phyloP scores from a whole-genome alignment of 2,329 filamentous ascomycete species.

The Huntiella savannae region DNA sequence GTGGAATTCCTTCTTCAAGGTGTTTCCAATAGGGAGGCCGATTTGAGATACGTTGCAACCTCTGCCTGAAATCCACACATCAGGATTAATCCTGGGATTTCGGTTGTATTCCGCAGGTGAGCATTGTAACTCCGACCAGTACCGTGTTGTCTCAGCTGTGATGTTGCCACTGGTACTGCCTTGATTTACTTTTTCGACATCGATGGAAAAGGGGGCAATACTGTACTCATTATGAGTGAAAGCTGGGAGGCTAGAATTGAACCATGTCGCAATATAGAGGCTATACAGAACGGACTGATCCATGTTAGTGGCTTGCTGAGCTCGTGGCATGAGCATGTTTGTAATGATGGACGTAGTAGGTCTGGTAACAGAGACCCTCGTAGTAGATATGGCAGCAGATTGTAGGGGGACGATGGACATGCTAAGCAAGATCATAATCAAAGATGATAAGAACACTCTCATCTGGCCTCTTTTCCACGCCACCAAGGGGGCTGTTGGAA shows the following conservation, averaged over 20 bases:
- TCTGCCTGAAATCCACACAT: background rate
- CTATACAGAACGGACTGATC: constrained; percentile 23
- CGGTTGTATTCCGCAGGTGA: constrained; percentile 17
- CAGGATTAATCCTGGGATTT: background rate
- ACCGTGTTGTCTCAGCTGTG: constrained; percentile 17
- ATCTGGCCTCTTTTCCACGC: constrained; percentile 27
- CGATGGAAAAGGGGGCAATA: constrained; percentile 23
- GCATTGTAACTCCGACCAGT: constrained; percentile 22
- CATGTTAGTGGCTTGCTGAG: constrained; percentile 14
- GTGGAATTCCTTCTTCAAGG: constrained; percentile 13
- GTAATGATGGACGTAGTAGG: background rate
- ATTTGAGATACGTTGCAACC: background rate
- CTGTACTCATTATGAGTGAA: constrained; percentile 27
- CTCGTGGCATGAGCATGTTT: constrained; percentile 13
- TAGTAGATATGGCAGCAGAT: constrained; percentile 31
- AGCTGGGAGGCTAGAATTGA: constrained; percentile 23
- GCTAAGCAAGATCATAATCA: constrained; percentile 30
- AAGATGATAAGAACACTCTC: constrained; percentile 29
- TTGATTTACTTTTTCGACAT: background rate
- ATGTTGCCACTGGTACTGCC: constrained; percentile 13
- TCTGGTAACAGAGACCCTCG: constrained; percentile 15
- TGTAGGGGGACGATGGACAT: constrained; percentile 37
- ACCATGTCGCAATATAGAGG: constrained; percentile 26
- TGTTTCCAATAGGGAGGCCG: background rate
- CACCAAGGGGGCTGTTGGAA: constrained; percentile 17